Evolutionary conservation across 2,329 filamentous ascomycete genomes (phyloP).

Genomic region (Parastagonospora nodorum): DNA sequence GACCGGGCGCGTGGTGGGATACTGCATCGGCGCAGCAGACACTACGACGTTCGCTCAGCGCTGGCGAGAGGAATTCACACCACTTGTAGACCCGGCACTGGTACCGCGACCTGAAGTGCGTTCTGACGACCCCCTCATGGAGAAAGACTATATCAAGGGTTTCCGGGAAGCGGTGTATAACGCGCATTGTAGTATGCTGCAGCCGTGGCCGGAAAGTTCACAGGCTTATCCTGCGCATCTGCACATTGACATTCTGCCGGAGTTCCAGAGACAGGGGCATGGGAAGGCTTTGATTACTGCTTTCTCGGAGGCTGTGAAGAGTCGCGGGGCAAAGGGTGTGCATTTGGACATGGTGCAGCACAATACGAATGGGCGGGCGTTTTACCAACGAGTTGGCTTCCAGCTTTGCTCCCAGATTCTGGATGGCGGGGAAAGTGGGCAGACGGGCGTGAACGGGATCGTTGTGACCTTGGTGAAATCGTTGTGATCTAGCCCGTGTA

Average conservation of each 20-base stretch:
- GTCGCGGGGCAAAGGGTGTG: constrained; percentile 32
- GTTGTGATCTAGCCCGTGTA: constrained; percentile 18
- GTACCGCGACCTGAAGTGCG: constrained; percentile 16
- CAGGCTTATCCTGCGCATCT: constrained; percentile 43
- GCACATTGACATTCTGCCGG: constrained; percentile 45
- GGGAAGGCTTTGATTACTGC: constrained; percentile 35
- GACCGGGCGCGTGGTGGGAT: constrained; percentile 41
- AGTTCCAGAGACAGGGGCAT: constrained; percentile 40
- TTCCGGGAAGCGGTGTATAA: constrained; percentile 24
- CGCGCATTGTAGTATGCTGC: constrained; percentile 32
- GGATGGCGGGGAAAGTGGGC: constrained; percentile 34
- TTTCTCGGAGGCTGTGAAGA: constrained; percentile 27
- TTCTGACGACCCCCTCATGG: constrained; percentile 18
- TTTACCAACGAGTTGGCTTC: constrained; percentile 38
- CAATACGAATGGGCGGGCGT: constrained; percentile 34
- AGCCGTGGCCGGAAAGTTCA: constrained; percentile 20
- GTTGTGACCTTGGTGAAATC: constrained; percentile 32
- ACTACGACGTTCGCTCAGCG: constrained; percentile 31
- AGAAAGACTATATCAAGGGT: constrained; percentile 18
- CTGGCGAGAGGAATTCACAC: constrained; percentile 36
- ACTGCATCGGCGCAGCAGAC: constrained; percentile 42
- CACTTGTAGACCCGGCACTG: constrained; percentile 23
- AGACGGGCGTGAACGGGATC: constrained; percentile 25
- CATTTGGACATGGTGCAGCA: constrained; percentile 44
- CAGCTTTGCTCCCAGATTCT: constrained; percentile 25